Percentiles rank a stretch among this genome's conserved stretches.
phyloP scores from a whole-genome alignment of 805 yeast species.

The Phaffomyces thermotolerans region DNA sequence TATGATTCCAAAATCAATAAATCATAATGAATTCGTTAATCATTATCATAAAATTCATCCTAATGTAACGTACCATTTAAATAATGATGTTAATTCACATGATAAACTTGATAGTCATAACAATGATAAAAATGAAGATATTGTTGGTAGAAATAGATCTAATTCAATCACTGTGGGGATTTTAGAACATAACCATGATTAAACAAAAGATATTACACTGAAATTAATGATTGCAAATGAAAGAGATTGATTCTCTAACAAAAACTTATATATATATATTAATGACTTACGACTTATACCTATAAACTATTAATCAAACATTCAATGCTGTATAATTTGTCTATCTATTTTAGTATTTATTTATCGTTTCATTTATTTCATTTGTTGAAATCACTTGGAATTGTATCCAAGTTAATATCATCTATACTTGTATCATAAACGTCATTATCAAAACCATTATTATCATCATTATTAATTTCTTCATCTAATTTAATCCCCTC shows the following conservation, averaged over 20 bases:
- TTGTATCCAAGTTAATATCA: not conserved
- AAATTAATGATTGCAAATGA: too few relatives aligned
- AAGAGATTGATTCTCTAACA: too few relatives aligned
- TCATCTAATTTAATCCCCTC: constrained; percentile 8
- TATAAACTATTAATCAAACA: too few relatives aligned
- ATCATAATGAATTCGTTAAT: constrained; percentile 22
- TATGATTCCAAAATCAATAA: constrained; percentile 8
- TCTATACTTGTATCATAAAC: not conserved
- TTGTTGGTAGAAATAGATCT: constrained; percentile 12
- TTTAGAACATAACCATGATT: not conserved
- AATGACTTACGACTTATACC: too few relatives aligned
- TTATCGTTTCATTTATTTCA: too few relatives aligned
- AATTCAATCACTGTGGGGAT: constrained; percentile 23
- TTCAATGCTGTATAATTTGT: too few relatives aligned
- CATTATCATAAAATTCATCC: constrained; percentile 39
- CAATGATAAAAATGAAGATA: not conserved
- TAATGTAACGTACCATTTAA: not conserved
- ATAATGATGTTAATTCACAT: not conserved
- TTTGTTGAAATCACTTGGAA: constrained; percentile 2
- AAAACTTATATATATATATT: too few relatives aligned
- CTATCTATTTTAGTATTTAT: too few relatives aligned
- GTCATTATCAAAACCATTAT: not conserved
- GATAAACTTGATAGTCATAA: not conserved
- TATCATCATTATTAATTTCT: not conserved
- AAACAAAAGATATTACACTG: too few relatives aligned